Percentiles rank a stretch among this genome's conserved stretches.
These are phyloP conservation scores for Leishmania lainsoni DNA, from an alignment of 208 protist species.

Conservation along the genomic window DNA sequence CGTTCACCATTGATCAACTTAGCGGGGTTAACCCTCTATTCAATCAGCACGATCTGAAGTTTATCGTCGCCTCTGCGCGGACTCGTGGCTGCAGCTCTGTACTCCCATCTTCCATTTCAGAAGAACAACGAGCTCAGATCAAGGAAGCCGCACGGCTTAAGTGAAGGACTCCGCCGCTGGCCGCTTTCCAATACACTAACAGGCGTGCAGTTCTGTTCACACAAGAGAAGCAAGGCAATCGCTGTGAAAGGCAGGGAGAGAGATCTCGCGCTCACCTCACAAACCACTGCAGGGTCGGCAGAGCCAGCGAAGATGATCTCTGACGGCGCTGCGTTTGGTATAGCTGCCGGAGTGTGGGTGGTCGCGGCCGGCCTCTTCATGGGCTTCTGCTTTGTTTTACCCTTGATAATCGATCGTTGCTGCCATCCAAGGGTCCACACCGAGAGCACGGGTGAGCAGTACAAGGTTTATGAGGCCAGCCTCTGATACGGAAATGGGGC, in stretches of 20 bases:
- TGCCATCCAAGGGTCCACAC: conserved; percentile 3
- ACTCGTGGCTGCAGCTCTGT: not conserved
- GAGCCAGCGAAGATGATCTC: conserved; percentile 17
- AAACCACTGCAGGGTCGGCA: not conserved
- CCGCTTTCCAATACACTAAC: not conserved
- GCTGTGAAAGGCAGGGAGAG: not conserved
- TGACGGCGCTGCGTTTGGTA: conserved; percentile 42
- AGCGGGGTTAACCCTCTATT: too few species aligned
- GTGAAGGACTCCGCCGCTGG: not conserved
- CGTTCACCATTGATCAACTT: not conserved
- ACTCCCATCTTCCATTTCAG: not conserved
- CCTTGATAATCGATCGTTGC: conserved; percentile 46
- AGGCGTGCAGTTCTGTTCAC: not conserved
- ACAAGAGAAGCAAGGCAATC: not conserved
- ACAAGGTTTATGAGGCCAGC: conserved; percentile 31
- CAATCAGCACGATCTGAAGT: not conserved
- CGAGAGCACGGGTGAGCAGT: conserved; percentile 13
- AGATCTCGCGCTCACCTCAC: not conserved
- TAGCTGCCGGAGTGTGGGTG: conserved; percentile 49
- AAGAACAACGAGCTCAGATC: not conserved
- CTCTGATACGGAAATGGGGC: not conserved
- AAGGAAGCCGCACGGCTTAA: not conserved
- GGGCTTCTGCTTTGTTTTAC: conserved; percentile 54
- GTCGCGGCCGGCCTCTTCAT: conserved; percentile 45
- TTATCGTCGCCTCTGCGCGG: not conserved